A percentile compares a stretch with the other conserved stretches of the same genome.
phyloP scores from a whole-genome alignment of 1,284 basidiomycete species.

The Boletus sp. region DNA sequence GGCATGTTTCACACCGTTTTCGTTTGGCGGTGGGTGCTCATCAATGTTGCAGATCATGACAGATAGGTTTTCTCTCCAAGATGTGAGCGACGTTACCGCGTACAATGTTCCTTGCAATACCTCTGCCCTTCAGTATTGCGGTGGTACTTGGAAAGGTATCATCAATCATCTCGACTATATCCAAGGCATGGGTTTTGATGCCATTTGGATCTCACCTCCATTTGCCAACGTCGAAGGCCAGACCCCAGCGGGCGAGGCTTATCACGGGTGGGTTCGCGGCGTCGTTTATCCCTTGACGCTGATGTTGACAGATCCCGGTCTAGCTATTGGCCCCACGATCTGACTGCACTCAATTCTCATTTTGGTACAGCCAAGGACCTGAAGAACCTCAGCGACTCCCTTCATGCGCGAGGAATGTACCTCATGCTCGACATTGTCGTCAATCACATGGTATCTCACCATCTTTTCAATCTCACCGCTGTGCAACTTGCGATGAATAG shows the following conservation, averaged over 20 bases:
- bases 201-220: slow-evolving; percentile 65
- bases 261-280: slow-evolving; percentile 47
- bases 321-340: slow-evolving; percentile 60
- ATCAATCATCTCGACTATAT: slow-evolving; percentile 75
- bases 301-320: neutral
- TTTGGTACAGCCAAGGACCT: slow-evolving; percentile 67
- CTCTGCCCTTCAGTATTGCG: slow-evolving; percentile 58
- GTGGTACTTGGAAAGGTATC: slow-evolving; percentile 71
- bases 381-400: slow-evolving; percentile 51
- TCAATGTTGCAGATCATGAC: slow-evolving; percentile 47
- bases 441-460: slow-evolving; percentile 58
- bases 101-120: slow-evolving; percentile 46
- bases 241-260: slow-evolving; percentile 62
- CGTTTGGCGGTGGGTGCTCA: neutral
- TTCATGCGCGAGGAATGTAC: slow-evolving; percentile 71
- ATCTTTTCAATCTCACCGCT: slow-evolving; percentile 27
- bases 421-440: slow-evolving; percentile 79
- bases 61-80: slow-evolving; percentile 66
- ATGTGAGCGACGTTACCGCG: slow-evolving; percentile 38
- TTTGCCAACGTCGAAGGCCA: slow-evolving; percentile 59
- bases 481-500: slow-evolving; percentile 27
- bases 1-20: slow-evolving; percentile 19
- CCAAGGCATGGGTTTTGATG: slow-evolving; percentile 71
- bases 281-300: neutral
- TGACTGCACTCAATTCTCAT: slow-evolving; percentile 55